Evolutionary conservation across 2,329 filamentous ascomycete genomes (phyloP).

Genomic region (Aphanoascus verrucosus): DNA sequence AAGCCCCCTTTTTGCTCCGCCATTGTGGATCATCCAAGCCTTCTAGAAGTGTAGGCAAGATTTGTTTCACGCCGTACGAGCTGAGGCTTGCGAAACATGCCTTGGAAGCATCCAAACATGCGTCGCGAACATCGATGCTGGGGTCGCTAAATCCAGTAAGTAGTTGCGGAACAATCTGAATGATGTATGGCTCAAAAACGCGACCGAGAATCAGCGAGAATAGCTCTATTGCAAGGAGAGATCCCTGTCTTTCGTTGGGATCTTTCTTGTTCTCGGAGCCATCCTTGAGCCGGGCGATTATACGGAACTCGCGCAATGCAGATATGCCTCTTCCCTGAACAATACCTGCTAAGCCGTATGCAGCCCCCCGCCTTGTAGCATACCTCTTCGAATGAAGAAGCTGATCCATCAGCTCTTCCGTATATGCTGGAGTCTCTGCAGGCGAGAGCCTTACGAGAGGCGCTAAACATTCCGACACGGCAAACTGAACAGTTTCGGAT

Average conservation of each 20-base stretch:
- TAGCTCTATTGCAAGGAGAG: slow-evolving; percentile 81
- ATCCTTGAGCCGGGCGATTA: slow-evolving; percentile 68
- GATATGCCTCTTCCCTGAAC: slow-evolving; percentile 78
- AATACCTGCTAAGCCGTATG: slow-evolving; percentile 86
- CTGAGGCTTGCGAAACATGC: slow-evolving; percentile 87
- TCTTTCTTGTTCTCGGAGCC: slow-evolving; percentile 96
- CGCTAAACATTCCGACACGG: slow-evolving; percentile 85
- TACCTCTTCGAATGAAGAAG: slow-evolving; percentile 85
- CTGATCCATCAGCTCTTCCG: slow-evolving; percentile 67
- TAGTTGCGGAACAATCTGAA: slow-evolving; percentile 86
- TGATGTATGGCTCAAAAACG: slow-evolving; percentile 91
- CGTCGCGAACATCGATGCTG: slow-evolving; percentile 80
- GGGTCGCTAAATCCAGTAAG: slow-evolving; percentile 80
- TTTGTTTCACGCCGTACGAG: slow-evolving; percentile 90
- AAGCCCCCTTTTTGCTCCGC: slow-evolving; percentile 97
- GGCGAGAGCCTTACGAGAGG: slow-evolving; percentile 75
- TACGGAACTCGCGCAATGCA: slow-evolving; percentile 70
- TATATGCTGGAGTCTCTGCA: slow-evolving; percentile 67
- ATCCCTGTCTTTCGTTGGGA: slow-evolving; percentile 73
- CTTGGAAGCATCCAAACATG: slow-evolving; percentile 85
- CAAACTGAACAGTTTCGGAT: slow-evolving; percentile 93
- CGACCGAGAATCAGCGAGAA: slow-evolving; percentile 75
- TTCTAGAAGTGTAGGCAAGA: slow-evolving; percentile 79
- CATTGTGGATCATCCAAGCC: slow-evolving; percentile 92
- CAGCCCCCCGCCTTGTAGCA: slow-evolving; percentile 81